Percentiles rank a stretch among this genome's conserved stretches.
Conservation (phyloP, 768 basidiomycete genomes). For the Lactifluus piperatus region DNA sequence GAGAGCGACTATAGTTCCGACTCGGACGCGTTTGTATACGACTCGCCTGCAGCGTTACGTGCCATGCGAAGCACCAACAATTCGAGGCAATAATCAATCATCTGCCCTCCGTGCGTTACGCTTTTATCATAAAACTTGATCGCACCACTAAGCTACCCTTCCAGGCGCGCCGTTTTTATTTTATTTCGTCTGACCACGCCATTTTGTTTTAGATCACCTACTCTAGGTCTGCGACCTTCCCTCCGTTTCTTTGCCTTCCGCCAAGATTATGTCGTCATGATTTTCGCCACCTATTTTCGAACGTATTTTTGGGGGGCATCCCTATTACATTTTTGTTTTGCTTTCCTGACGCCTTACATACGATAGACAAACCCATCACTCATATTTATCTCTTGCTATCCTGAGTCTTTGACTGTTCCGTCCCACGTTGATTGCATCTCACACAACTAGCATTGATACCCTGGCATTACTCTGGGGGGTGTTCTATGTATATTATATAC, state of each 20-base stretch:
- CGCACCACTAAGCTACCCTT: neutral
- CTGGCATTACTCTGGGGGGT: neutral
- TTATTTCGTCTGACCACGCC: neutral
- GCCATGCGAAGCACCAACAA: conserved; percentile 5
- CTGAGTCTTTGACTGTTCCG: conserved; percentile 5
- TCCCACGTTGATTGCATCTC: neutral
- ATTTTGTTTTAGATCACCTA: too few relatives aligned
- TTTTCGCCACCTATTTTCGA: neutral
- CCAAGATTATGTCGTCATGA: neutral
- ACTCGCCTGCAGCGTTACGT: conserved; percentile 22
- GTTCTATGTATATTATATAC: conserved; percentile 12
- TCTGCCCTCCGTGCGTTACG: neutral
- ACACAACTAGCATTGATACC: neutral
- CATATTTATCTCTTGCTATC: conserved; percentile 4
- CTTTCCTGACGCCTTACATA: neutral
- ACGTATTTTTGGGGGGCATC: neutral
- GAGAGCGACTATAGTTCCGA: conserved; percentile 27
- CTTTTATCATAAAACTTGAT: neutral
- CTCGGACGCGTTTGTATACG: conserved; percentile 31
- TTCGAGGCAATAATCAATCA: neutral
- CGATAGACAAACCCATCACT: neutral
- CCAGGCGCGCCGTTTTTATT: neutral
- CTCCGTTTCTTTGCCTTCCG: neutral
- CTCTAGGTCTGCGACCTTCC: neutral
- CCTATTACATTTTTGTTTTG: neutral